Base-by-base conservation (phyloP, 257 asterid genomes). In the Verbascum thapsus region DNA sequence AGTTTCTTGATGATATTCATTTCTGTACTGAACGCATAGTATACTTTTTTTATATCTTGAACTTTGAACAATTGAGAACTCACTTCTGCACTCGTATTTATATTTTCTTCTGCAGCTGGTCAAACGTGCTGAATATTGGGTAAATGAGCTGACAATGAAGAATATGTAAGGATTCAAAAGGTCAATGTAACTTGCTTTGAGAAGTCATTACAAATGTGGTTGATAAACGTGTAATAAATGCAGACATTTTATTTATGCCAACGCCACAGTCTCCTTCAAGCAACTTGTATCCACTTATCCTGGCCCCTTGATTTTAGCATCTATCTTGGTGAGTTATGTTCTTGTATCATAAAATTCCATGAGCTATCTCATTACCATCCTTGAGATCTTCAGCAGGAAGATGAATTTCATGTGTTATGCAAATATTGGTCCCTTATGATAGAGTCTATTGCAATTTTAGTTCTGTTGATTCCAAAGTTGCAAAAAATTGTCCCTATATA, bases 201-300 rank as follows among this genome's bases (percentile, higher is more conserved):
- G 59, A 70, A 47, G 62, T 53, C 53, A 60, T 19, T 40, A 50
- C 47, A 72, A 35, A 48, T 35, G 63, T 51, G 62, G 61, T 72
- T 45, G 70, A 80, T 60, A 38, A 40, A 3, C 42, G 23, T 66
- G 62, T 70, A 23, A 45, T 70, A 23, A 45, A 52, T 76, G 83
- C 96, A 92, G 98, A 78, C 98, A 87, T 80, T 92, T 88, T 63
- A 61, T 79, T 44, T 85, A 58, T 80, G 85, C 88, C 43, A 92
- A 88, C 83, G 98, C 96, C 38, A 76, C 76, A 12, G 85, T 85
- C 75, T 83, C 96, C 67, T 88, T 92, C 85, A 72, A 85, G 53
- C 78, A 78, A 69, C 84, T 92, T 47, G 80, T 87, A 30, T 76
- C 95, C 17, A 64, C 97, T 53, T 92, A 92, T 76, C 96, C 95